A percentile compares a stretch with the other conserved stretches of the same genome.
Conservation (phyloP, 148 eudicot species). For the Nepenthes gracilis region DNA sequence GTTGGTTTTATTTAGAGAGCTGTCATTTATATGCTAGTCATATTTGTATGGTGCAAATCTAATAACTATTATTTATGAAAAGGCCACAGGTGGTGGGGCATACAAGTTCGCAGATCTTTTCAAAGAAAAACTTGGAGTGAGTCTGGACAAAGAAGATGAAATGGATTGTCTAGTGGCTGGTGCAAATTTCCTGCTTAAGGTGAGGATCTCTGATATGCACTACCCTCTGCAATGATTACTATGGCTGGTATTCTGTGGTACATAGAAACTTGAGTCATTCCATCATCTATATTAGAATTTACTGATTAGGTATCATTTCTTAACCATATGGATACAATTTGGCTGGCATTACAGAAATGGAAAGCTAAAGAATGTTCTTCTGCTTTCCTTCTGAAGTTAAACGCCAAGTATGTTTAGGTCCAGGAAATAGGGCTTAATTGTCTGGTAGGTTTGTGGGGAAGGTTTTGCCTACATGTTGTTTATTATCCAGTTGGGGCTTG, state of each 20-base stretch:
- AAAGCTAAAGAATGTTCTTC: too few species aligned
- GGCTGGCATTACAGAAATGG: too few species aligned
- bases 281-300: too few species aligned
- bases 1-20: not conserved
- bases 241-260: not conserved
- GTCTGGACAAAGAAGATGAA: conserved; percentile 86
- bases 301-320: too few species aligned
- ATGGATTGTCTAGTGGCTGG: conserved; percentile 90
- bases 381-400: too few species aligned
- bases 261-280: not conserved
- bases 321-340: too few species aligned
- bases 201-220: conserved; percentile 15
- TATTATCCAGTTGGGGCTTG: too few species aligned
- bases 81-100: conserved; percentile 99
- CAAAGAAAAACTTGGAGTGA: conserved; percentile 65
- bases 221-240: not conserved
- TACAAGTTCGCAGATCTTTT: conserved; percentile 71
- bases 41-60: not conserved
- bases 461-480: too few species aligned
- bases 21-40: not conserved
- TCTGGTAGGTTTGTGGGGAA: too few species aligned
- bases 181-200: conserved; percentile 83
- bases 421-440: too few species aligned
- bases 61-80: conserved; percentile 12
- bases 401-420: too few species aligned